Evolutionary conservation across 2,329 filamentous ascomycete genomes (phyloP).

Genomic region (Scolecobasidium constrictum): DNA sequence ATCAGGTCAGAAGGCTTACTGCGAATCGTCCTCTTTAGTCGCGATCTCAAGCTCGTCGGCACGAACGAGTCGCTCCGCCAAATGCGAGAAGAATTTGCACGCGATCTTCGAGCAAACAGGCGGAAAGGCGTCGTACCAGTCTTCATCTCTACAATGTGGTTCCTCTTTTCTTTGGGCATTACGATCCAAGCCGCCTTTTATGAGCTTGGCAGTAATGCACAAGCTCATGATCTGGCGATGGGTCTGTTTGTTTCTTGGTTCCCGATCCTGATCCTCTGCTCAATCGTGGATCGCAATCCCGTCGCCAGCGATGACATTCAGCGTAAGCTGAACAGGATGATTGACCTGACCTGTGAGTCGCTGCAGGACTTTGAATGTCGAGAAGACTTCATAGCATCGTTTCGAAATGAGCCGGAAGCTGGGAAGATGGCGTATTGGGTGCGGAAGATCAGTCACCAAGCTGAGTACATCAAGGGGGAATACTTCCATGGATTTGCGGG

Average conservation of each 20-base stretch:
- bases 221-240: slow-evolving; percentile 8
- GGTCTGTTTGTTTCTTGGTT: slow-evolving; percentile 9
- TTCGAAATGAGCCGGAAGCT: background rate
- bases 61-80: background rate
- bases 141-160: slow-evolving; percentile 10
- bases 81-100: slow-evolving; percentile 1
- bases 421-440: slow-evolving; percentile 8
- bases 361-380: slow-evolving; percentile 3
- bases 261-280: slow-evolving; percentile 9
- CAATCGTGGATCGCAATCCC: slow-evolving; percentile 10
- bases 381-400: background rate
- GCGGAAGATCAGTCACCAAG: background rate
- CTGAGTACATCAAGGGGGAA: slow-evolving; percentile 4
- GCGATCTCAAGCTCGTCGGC: slow-evolving; percentile 2
- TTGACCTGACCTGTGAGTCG: slow-evolving; percentile 5
- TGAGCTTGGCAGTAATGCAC: slow-evolving; percentile 3
- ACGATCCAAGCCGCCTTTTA: slow-evolving; percentile 8
- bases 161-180: slow-evolving; percentile 8
- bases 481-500: slow-evolving; percentile 9
- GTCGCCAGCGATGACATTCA: slow-evolving; percentile 5
- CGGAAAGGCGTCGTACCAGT: slow-evolving; percentile 8
- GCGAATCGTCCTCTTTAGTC: slow-evolving; percentile 6
- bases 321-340: slow-evolving; percentile 7
- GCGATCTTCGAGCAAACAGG: slow-evolving; percentile 4
- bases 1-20: slow-evolving; percentile 9